These are phyloP conservation scores for Secale cereale DNA, from an alignment of 176 grass and related monocot species.

Conservation along the genomic window DNA sequence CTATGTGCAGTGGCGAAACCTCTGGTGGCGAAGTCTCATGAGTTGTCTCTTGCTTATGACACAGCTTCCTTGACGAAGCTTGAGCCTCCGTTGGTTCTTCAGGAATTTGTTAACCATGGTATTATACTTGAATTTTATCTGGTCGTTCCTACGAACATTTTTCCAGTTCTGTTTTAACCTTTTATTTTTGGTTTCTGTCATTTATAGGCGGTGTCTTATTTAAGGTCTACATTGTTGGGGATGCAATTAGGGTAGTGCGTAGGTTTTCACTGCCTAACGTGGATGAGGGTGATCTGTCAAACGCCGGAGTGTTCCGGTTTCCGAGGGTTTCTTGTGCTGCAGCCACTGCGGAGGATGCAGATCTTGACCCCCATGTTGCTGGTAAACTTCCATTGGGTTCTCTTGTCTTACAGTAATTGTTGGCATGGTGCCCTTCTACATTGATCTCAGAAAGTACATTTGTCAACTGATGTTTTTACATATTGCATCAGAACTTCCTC, in stretches of 20 bases:
- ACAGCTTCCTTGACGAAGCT: conserved; percentile 72
- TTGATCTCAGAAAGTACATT: not conserved
- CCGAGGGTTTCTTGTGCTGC: conserved; percentile 91
- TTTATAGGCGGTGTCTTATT: conserved; percentile 84
- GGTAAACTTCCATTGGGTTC: conserved; percentile 40
- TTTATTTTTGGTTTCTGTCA: conserved; percentile 4
- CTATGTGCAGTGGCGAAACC: conserved; percentile 87
- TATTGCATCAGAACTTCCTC: conserved; percentile 74
- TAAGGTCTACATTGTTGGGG: conserved; percentile 98
- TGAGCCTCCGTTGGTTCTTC: conserved; percentile 85
- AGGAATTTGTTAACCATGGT: conserved; percentile 98
- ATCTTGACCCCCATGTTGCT: conserved; percentile 83
- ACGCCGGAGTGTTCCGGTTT: conserved; percentile 71
- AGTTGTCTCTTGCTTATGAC: conserved; percentile 95
- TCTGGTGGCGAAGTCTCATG: conserved; percentile 82
- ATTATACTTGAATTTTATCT: conserved; percentile 1
- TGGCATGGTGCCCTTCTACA: not conserved
- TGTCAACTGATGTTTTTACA: conserved; percentile 19
- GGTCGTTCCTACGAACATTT: not conserved
- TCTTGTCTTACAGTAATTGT: not conserved
- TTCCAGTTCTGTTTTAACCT: conserved; percentile 3
- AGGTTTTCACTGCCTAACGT: conserved; percentile 94
- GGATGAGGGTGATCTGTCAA: conserved; percentile 52
- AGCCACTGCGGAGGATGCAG: conserved; percentile 80
- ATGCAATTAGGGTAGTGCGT: conserved; percentile 76